Percentiles rank a stretch among this genome's conserved stretches.
These are phyloP conservation scores for Tetradesmus obliquus DNA, from an alignment of 139 green algal genomes.

Conservation along the genomic window DNA sequence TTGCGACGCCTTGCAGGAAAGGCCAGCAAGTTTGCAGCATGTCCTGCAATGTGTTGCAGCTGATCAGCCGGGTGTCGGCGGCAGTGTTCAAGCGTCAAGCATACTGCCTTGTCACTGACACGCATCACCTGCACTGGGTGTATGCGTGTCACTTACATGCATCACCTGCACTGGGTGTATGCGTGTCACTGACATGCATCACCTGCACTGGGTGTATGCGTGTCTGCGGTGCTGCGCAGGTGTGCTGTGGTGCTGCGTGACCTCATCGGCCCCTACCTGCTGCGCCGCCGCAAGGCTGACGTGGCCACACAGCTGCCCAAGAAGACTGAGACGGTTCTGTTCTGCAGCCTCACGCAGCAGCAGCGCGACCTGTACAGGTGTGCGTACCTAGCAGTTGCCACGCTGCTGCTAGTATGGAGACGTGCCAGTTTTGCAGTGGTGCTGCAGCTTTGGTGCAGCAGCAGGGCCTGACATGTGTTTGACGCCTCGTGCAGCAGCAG, in stretches of 20 bases:
- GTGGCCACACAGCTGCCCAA: slow-evolving; percentile 89
- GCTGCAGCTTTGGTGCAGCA: no score
- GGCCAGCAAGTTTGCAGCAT: not conserved
- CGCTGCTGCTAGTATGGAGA: not conserved
- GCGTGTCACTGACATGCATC: no score
- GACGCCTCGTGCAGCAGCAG: slow-evolving; percentile 86
- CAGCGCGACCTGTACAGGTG: slow-evolving; percentile 91
- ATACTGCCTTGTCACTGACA: no score
- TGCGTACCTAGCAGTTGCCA: not conserved
- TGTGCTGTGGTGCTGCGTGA: slow-evolving; percentile 96
- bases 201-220: not conserved
- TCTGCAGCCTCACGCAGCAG: slow-evolving; percentile 88
- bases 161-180: not conserved
- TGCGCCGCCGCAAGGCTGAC: slow-evolving; percentile 94
- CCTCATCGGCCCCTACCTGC: slow-evolving; percentile 96
- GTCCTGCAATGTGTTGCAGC: not conserved
- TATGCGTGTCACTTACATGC: no score
- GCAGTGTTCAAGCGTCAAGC: no score
- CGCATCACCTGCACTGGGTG: not conserved
- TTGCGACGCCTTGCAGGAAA: not conserved
- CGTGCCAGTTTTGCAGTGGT: not conserved
- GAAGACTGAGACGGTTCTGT: slow-evolving; percentile 98
- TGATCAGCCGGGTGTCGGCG: not conserved
- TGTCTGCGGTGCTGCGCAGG: slow-evolving; percentile 49
- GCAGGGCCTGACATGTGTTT: slow-evolving; percentile 62